phyloP scores from a whole-genome alignment of 2,329 filamentous ascomycete species.

The Apiospora saccharicola region DNA sequence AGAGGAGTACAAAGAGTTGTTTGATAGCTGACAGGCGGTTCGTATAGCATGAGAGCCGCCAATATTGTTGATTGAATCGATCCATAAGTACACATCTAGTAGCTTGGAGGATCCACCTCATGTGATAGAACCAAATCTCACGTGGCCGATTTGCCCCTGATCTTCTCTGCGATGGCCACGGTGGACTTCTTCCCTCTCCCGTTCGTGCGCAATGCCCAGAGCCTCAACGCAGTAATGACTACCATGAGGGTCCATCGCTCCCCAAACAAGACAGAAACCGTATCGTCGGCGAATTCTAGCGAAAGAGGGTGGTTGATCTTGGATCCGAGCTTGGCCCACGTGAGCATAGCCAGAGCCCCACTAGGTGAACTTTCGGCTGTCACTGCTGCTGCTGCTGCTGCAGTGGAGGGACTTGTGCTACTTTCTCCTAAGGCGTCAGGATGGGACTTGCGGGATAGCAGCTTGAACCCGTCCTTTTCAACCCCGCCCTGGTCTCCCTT shows the following conservation, averaged over 20 bases:
- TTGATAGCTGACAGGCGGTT: no score
- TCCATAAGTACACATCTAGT: not conserved
- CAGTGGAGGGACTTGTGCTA: not conserved
- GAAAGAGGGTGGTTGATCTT: constrained; percentile 30
- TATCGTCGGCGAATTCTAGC: constrained; percentile 25
- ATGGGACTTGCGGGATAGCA: not conserved
- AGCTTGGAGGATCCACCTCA: not conserved
- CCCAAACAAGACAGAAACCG: constrained; percentile 20
- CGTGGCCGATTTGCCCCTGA: not conserved
- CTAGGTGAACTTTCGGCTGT: constrained; percentile 3
- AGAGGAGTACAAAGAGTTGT: no score
- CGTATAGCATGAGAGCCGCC: no score
- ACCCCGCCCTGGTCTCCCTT: constrained; percentile 28
- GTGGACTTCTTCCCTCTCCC: not conserved
- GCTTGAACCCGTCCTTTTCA: not conserved
- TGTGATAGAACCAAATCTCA: not conserved
- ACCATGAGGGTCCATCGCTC: constrained; percentile 28
- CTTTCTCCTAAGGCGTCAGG: not conserved
- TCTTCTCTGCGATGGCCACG: not conserved
- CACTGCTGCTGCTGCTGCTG: not conserved
- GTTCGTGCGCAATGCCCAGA: constrained; percentile 26
- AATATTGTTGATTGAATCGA: not conserved
- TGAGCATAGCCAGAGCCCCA: constrained; percentile 27
- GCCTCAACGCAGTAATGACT: constrained; percentile 28
- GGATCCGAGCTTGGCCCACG: constrained; percentile 29